Evolutionary conservation across 192 early-diverging fungal species (phyloP), one percentile per base, ranked within the genome.

Genomic region (Coemansia sp.): DNA sequence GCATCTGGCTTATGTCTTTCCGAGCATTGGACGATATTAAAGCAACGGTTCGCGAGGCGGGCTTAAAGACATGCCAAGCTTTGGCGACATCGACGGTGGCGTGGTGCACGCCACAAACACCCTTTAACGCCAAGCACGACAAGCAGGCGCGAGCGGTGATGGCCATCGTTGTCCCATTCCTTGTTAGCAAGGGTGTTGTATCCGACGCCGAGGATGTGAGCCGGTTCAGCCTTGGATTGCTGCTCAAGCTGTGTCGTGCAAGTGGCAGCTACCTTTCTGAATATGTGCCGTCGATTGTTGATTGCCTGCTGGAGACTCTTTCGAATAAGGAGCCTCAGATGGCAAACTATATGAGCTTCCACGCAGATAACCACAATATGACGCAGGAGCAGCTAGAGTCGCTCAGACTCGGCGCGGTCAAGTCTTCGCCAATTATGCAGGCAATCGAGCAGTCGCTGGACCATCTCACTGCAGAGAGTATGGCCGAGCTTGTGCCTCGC

Each of bases 371-470:
- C 39, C 91, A 93, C 53, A 83, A 89, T 36, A 83, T 97, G n/a
- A 83, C 89, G 9, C 83, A 85, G 33, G 90, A 93, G 19, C 87
- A 93, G 66, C 72, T 95, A 9, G 95, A 97, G 42, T 86, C 79
- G 38, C 67, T 81, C 14, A 83, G 95, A 1, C 71, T 97, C 33
- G 75, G 64, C 25, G 93, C 91, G 1, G 82, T 90, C 5, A 93
- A 91, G 60, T 65, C 77, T 2, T 95, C 93, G n/a, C 95, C 95
- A 9, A 90, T 95, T 62, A 95, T 95, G 92, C 87, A 93, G 55
- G 91, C 87, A 3, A 73, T 94, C 26, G 92, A 94, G 56, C 73
- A 76, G 7, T 81, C 81, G 41, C 71, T 94, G 1, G 84, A 88
- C 24, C 81, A 93, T 34, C 71, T 95, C 42, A 89, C 88, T 53